Base-by-base conservation (phyloP, 2,329 filamentous ascomycete genomes). In the Coniella vitis region DNA sequence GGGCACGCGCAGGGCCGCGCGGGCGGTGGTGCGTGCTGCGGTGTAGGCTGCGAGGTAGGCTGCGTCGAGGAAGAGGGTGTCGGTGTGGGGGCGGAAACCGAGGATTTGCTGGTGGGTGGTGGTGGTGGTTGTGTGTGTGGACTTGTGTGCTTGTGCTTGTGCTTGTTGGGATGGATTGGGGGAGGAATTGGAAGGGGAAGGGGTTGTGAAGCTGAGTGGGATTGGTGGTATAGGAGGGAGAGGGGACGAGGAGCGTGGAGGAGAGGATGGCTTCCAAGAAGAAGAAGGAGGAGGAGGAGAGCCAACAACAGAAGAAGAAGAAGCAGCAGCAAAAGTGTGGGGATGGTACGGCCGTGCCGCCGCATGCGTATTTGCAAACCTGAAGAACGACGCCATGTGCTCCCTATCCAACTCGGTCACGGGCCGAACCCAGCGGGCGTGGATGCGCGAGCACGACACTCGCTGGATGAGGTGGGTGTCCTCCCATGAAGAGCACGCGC, bases 401-500 rank as follows among this genome's bases (percentile, higher is more conserved):
- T 3, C 21, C 16, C 40, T 22, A 31, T 44, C 41, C 2, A 2
- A 12, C 16, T 36, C 14, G 2, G 19, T 34, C 25, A 38, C 17
- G 37, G 8, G 29, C 13, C 25, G 36, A 3, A 29, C 19, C 45
- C 45, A 47, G 12, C 37, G 36, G 13, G 37, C 16, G 37, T 47
- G 29, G 10, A 47, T 14, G 36, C 45, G 45, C n/a, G 37, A 29
- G 12, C 12, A 21, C 21, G 49, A 45, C 8, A 49, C 49, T 3
- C 31, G 35, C 4, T 49, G 49, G 37, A 38, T 39, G n/a, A 52
- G 45, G 22, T 45, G 43, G 2, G 21, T 19, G 4, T 38, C 29
- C 32, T 49, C 49, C 49, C 49, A 49, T 1, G 37, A 31, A 25
- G 29, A n/a, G n/a, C n/a, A n/a, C n/a, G n/a, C n/a, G n/a, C n/a